Evolutionary conservation across 306 rosid species (phyloP).

Genomic region (Quercus dentata): DNA sequence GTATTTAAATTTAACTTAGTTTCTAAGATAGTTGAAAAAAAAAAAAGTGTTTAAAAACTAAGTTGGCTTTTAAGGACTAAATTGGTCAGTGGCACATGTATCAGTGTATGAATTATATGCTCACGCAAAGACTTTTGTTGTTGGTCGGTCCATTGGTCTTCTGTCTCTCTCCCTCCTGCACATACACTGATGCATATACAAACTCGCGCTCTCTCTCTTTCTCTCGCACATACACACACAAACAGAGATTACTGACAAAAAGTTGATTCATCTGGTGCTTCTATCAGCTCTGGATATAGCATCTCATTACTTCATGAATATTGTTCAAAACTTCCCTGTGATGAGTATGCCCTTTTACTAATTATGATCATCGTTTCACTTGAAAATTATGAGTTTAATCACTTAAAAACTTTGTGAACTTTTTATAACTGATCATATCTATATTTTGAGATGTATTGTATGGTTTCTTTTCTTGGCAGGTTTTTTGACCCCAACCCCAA

Average conservation of each 20-base stretch:
- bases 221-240: too few relatives aligned
- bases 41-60: too few relatives aligned
- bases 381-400: constrained; percentile 15
- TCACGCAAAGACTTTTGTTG: too few relatives aligned
- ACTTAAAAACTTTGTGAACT: constrained; percentile 19
- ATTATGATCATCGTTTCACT: constrained; percentile 19
- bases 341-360: constrained; percentile 59
- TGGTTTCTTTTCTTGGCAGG: constrained; percentile 50
- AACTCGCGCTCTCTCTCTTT: too few relatives aligned
- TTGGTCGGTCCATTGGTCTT: too few relatives aligned
- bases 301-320: constrained; percentile 75
- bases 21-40: too few relatives aligned
- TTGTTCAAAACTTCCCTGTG: constrained; percentile 89
- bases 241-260: not conserved
- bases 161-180: too few relatives aligned
- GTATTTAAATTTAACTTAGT: too few relatives aligned
- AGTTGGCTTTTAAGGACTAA: too few relatives aligned
- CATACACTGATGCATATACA: too few relatives aligned
- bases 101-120: too few relatives aligned
- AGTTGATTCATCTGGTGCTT: constrained; percentile 84
- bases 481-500: constrained; percentile 82
- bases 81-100: too few relatives aligned
- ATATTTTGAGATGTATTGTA: constrained; percentile 16
- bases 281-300: constrained; percentile 68
- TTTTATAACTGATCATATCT: not conserved